Base-by-base conservation (phyloP, 768 basidiomycete species). In the Ramaria rubella region DNA sequence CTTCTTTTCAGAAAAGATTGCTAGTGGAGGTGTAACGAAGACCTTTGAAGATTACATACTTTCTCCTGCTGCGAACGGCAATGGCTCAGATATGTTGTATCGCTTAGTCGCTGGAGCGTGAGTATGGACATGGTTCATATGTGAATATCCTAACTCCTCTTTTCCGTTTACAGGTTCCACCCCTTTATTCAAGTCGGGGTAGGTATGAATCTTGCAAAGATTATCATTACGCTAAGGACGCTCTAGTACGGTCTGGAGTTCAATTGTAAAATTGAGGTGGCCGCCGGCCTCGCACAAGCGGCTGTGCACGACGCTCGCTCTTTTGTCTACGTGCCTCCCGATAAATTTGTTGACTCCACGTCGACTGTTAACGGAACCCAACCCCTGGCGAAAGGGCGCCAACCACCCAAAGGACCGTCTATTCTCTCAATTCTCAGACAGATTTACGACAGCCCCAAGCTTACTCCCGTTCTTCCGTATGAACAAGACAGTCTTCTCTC, bases 181-280 rank as follows among this genome's bases (percentile, higher is more conserved):
- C 79, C 81, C 0, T 65, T 81, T 48, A 85, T 85, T 48, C 77
- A 79, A 61, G 67, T 75, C n/a, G 82, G 82, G 40, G 81, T 77
- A 33, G 5, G 65, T 24, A 14, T 48, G 11, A 1, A 6, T 21
- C 55, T 26, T 19, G 6, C 33, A 17, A 15, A 3, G 36, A 45
- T 56, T 24, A 26, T 30, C 17, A 31, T 3, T 46, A 17, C 44
- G 8, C 21, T 23, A 36, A 36, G 12, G 26, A 12, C 14, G 27
- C 26, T 57, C 11, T 30, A 52, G 57, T 48, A 46, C 26, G 55
- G 55, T 11, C 40, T 52, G 11, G 51, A 58, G 31, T 51, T 58
- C 36, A 33, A 51, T 17, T 11, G 21, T 38, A 34, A 45, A 29
- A 24, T 56, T 6, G 23, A 77, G 77, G 77, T 48, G 3, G 54